These are phyloP conservation scores for Fraxinus latifolia DNA, from an alignment of 305 asterid species.

Conservation along the genomic window DNA sequence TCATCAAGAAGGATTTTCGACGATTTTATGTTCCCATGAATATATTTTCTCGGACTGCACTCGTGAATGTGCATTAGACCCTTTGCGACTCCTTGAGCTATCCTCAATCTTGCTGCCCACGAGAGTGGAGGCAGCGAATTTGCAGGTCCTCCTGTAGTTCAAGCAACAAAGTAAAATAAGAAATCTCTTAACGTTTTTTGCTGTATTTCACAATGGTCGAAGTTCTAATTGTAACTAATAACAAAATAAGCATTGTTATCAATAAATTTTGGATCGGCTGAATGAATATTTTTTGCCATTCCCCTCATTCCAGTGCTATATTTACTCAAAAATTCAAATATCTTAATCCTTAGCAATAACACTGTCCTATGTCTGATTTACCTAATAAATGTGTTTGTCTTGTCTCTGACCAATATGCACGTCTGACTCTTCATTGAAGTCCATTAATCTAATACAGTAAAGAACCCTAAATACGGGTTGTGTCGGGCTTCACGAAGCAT, in stretches of 20 bases:
- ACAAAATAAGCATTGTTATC: not conserved
- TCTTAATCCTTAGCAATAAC: not conserved
- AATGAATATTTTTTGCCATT: not conserved
- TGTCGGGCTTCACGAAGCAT: not conserved
- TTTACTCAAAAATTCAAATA: not conserved
- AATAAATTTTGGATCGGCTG: not conserved
- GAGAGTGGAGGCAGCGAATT: slow-evolving; percentile 49
- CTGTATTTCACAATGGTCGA: not conserved
- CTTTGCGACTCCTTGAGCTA: slow-evolving; percentile 66
- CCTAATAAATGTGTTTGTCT: not conserved
- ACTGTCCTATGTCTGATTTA: not conserved
- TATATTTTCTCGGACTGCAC: slow-evolving; percentile 62
- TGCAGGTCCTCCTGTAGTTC: slow-evolving; percentile 59
- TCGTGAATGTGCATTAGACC: slow-evolving; percentile 78
- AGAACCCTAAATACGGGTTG: not conserved
- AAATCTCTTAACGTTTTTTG: not conserved
- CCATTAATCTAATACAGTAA: not conserved
- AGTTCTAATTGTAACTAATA: not conserved
- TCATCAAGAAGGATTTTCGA: slow-evolving; percentile 81
- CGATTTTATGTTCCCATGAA: slow-evolving; percentile 76
- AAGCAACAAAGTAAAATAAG: not conserved
- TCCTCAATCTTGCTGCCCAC: slow-evolving; percentile 67
- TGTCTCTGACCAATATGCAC: not conserved
- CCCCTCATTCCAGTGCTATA: not conserved
- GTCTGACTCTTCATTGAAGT: not conserved